Percentiles rank a stretch among this genome's conserved stretches.
Evolutionary conservation across 2,329 filamentous ascomycete genomes (phyloP).

Genomic region (Neodidymelliopsis sp.): DNA sequence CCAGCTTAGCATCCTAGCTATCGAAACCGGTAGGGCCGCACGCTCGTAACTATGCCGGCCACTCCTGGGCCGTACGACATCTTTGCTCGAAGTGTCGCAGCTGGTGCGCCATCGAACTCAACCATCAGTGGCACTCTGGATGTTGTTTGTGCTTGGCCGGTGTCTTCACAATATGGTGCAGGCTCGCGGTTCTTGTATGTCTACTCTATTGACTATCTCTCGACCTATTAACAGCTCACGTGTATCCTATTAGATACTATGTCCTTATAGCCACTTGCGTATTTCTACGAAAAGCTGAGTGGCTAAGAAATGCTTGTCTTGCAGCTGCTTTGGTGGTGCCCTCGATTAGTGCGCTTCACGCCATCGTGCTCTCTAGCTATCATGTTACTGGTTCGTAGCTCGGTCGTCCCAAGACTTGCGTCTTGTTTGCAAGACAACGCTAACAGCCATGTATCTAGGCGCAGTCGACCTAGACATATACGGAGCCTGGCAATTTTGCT

Average conservation of each 20-base stretch:
- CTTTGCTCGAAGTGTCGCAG: conserved; percentile 19
- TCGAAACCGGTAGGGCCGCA: conserved; percentile 29
- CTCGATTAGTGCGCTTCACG: conserved; percentile 69
- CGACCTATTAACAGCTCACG: conserved; percentile 36
- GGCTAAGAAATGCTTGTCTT: conserved; percentile 69
- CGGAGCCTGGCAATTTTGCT: conserved; percentile 72
- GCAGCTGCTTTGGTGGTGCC: conserved; percentile 68
- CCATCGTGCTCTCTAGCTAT: conserved; percentile 65
- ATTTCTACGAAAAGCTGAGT: conserved; percentile 66
- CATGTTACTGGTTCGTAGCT: conserved; percentile 63
- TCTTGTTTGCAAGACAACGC: conserved; percentile 3
- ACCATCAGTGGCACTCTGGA: conserved; percentile 43
- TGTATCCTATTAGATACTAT: conserved; percentile 61
- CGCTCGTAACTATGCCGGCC: conserved; percentile 45
- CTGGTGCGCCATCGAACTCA: conserved; percentile 25
- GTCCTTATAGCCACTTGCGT: conserved; percentile 69
- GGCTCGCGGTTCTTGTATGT: conserved; percentile 60
- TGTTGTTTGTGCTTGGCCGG: conserved; percentile 65
- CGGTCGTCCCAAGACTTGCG: conserved; percentile 2
- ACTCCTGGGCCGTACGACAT: conserved; percentile 35
- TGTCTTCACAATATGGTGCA: conserved; percentile 65
- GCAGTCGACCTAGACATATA: conserved; percentile 74
- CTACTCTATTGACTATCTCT: neutral
- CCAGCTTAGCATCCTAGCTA: conserved; percentile 16
- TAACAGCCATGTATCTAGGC: conserved; percentile 49